Evolutionary conservation across 805 yeast genomes (phyloP).

Genomic region (Blastobotrys parvus): DNA sequence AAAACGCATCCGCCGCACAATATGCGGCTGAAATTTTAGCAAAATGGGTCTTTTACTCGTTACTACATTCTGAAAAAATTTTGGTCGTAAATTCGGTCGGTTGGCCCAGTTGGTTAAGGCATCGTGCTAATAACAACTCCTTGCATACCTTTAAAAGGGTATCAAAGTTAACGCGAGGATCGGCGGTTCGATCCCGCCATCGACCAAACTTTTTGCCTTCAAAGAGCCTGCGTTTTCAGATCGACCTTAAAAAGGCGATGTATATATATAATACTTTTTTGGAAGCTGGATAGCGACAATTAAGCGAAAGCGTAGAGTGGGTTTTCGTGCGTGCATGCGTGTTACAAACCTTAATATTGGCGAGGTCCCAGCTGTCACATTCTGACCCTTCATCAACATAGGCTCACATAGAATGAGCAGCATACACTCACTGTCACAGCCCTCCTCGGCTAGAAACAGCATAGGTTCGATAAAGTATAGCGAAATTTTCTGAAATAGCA

Average conservation of each 20-base stretch:
- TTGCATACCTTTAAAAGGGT: neutral
- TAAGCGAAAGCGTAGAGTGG: neutral
- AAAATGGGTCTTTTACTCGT: too few species aligned
- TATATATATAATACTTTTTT: too few species aligned
- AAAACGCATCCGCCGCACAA: neutral
- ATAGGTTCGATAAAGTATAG: neutral
- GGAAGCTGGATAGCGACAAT: neutral
- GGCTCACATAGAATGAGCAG: neutral
- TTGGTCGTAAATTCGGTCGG: neutral
- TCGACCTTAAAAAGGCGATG: neutral
- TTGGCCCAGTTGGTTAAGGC: slow-evolving; percentile 4
- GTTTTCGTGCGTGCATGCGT: neutral
- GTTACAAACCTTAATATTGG: neutral
- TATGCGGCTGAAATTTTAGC: neutral
- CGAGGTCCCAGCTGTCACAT: neutral
- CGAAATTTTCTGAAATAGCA: neutral
- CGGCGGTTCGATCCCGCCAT: slow-evolving; percentile 4
- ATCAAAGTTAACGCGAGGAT: slow-evolving; percentile 1
- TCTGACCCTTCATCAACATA: neutral
- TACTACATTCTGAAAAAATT: neutral
- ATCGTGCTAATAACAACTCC: slow-evolving; percentile 3
- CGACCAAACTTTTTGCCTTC: neutral
- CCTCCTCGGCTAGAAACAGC: neutral
- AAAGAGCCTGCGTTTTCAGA: neutral
- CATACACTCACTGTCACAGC: neutral